Percentiles rank a stretch among this genome's conserved stretches.
These are phyloP conservation scores for Adansonia gregorii DNA, from an alignment of 441 rosid species.

Conservation along the genomic window DNA sequence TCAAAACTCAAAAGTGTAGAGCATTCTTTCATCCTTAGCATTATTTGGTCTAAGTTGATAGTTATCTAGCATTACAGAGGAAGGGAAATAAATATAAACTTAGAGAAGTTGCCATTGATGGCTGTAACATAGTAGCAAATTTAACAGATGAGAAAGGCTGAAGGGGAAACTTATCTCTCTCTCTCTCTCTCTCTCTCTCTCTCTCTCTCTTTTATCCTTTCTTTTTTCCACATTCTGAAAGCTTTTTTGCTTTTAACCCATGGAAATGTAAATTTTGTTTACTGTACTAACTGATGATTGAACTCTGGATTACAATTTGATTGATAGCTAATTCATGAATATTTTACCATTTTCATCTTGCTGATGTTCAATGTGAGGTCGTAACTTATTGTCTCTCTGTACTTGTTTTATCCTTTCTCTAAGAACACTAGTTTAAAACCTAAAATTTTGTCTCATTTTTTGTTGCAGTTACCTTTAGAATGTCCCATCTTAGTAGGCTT, in stretches of 20 bases:
- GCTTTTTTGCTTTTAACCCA: slow-evolving; percentile 27
- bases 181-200: no score
- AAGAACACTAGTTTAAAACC: background rate
- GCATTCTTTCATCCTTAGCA: slow-evolving; percentile 42
- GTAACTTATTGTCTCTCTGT: background rate
- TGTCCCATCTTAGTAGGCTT: no score
- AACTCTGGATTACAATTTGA: slow-evolving; percentile 26
- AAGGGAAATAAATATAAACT: slow-evolving; percentile 18
- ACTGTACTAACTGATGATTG: slow-evolving; percentile 27
- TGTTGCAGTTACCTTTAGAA: no score
- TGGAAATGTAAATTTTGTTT: slow-evolving; percentile 30
- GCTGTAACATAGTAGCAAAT: slow-evolving; percentile 46
- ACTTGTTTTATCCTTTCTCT: background rate
- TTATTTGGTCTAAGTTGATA: slow-evolving; percentile 35
- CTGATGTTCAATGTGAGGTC: background rate
- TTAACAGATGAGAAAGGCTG: slow-evolving; percentile 29
- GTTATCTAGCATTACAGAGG: slow-evolving; percentile 24
- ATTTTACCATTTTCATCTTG: slow-evolving; percentile 7
- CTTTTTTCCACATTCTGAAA: slow-evolving; percentile 7
- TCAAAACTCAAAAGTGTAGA: slow-evolving; percentile 28
- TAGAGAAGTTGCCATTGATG: slow-evolving; percentile 35
- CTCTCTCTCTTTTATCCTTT: no score
- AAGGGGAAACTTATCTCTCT: background rate
- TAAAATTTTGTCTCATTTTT: no score
- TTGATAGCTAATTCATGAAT: slow-evolving; percentile 23